Conservation (phyloP, 176 grass and related monocot species). For the Paspalum vaginatum region DNA sequence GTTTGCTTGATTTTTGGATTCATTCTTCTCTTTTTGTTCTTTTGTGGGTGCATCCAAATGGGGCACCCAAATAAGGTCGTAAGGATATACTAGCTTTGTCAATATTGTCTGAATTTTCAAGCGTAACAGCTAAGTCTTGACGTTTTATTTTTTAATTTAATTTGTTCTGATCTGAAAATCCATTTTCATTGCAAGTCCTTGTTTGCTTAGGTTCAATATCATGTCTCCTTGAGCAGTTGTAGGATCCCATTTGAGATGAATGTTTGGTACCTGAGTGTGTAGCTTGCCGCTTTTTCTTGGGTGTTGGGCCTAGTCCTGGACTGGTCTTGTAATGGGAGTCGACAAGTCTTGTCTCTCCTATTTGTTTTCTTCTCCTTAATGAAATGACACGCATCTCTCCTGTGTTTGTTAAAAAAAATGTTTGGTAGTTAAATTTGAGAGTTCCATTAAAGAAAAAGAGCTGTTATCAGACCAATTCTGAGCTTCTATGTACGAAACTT, state of each 20-base stretch:
- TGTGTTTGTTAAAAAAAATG: too few species aligned
- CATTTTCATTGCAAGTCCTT: slow-evolving; percentile 1
- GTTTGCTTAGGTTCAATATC: slow-evolving; percentile 5
- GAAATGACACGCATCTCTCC: too few species aligned
- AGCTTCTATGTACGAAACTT: not conserved
- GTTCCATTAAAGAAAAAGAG: not conserved
- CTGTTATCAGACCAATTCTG: not conserved
- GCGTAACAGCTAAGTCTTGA: not conserved
- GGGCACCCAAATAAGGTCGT: not conserved
- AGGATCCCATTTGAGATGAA: not conserved
- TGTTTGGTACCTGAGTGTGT: too few species aligned
- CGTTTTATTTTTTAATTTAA: not conserved
- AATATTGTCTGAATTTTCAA: not conserved
- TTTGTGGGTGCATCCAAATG: slow-evolving; percentile 9
- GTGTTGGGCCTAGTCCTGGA: too few species aligned
- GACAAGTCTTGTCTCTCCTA: too few species aligned
- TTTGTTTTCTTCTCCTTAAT: too few species aligned
- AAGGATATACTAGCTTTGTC: slow-evolving; percentile 13
- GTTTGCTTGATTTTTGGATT: slow-evolving; percentile 11
- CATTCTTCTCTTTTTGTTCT: not conserved
- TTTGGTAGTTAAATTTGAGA: slow-evolving; percentile 4
- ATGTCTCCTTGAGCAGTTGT: not conserved
- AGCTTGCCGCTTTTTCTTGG: too few species aligned
- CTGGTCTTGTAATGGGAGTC: too few species aligned
- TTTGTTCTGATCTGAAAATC: slow-evolving; percentile 1